These are phyloP conservation scores for Dissophora ornata DNA, from an alignment of 192 early-diverging fungal species.

Conservation along the genomic window DNA sequence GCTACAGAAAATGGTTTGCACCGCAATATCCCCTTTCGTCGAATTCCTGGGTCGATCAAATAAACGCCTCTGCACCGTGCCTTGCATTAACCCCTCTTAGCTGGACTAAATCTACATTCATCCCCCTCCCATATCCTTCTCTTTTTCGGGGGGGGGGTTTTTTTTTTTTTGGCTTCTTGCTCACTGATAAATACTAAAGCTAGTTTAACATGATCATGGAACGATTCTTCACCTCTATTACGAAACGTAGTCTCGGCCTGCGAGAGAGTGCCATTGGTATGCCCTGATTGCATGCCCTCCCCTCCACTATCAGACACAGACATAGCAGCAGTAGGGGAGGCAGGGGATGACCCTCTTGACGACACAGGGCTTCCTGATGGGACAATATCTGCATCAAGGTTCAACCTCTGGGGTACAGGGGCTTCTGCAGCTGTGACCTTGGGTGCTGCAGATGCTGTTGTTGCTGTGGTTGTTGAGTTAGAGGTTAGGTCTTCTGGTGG, in stretches of 20 bases:
- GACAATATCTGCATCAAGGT: not conserved
- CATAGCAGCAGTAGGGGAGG: no score
- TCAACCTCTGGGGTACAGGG: no score
- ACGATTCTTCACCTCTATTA: conserved; percentile 37
- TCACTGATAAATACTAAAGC: conserved; percentile 14
- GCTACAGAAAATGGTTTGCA: no score
- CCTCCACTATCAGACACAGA: not conserved
- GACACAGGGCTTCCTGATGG: not conserved
- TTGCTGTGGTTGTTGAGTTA: not conserved
- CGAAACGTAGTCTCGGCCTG: conserved; percentile 5
- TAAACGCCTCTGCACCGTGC: no score
- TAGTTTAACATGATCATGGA: conserved; percentile 18
- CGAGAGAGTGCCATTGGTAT: not conserved
- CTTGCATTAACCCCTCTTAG: no score
- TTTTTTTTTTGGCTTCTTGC: no score
- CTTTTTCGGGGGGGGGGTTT: no score
- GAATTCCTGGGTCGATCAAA: no score
- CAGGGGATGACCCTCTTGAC: not conserved
- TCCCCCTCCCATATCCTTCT: no score
- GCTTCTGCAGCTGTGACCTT: not conserved
- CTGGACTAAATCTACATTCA: no score
- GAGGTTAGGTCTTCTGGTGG: not conserved
- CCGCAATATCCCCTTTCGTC: no score
- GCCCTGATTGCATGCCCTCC: not conserved
- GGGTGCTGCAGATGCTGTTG: not conserved